Evolutionary conservation across 352 stramenopile species (phyloP).

Genomic region (Pythium oligandrum): DNA sequence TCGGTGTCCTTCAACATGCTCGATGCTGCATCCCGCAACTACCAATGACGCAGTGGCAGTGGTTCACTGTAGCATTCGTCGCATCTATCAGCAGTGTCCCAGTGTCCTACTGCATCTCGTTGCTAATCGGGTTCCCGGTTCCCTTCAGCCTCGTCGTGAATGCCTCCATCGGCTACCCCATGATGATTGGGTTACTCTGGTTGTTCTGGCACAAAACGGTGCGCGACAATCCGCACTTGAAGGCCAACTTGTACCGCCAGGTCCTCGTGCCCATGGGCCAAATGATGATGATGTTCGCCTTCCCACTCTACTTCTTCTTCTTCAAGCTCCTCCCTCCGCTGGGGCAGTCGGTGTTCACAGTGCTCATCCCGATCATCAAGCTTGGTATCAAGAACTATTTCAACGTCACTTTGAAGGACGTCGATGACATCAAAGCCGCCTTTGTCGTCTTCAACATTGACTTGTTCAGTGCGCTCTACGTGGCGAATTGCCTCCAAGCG

Average conservation of each 20-base stretch:
- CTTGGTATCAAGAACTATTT: neutral
- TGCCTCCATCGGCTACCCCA: too few species aligned
- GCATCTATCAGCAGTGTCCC: too few species aligned
- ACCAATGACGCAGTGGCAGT: too few species aligned
- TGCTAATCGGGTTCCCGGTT: neutral
- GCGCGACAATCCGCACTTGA: too few species aligned
- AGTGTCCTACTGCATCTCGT: neutral
- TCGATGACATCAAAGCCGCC: neutral
- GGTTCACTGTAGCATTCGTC: neutral
- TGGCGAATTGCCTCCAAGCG: neutral
- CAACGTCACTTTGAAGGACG: neutral
- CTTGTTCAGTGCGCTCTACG: neutral
- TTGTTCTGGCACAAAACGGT: too few species aligned
- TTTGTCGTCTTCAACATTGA: constrained; percentile 4
- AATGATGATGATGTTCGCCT: neutral
- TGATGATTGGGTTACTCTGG: too few species aligned
- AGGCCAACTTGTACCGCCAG: too few species aligned
- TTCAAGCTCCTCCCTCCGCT: neutral
- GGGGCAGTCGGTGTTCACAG: neutral
- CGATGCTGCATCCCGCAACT: too few species aligned
- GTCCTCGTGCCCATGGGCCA: neutral
- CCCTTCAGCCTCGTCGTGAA: neutral
- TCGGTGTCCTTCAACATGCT: too few species aligned
- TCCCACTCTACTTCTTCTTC: neutral
- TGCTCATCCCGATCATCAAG: neutral